Conservation (phyloP, 2,329 filamentous ascomycete species). For the Monosporascus sp. region DNA sequence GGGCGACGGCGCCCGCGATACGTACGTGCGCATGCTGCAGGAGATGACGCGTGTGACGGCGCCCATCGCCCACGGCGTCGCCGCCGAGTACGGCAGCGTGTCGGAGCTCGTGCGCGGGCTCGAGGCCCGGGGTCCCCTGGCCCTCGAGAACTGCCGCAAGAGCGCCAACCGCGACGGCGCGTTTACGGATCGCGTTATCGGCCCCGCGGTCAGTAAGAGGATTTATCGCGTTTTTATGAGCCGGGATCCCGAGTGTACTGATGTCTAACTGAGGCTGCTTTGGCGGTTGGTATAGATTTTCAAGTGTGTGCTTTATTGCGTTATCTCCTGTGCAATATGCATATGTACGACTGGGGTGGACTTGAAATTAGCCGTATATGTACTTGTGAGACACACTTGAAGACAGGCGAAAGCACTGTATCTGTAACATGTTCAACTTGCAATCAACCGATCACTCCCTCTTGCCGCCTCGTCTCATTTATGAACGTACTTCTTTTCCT, state of each 20-base stretch:
- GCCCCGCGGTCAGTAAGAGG: slow-evolving; percentile 53
- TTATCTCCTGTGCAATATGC: no score
- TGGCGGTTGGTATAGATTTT: no score
- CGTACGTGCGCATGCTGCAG: slow-evolving; percentile 70
- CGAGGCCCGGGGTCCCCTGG: slow-evolving; percentile 50
- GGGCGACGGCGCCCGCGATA: slow-evolving; percentile 61
- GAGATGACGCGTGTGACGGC: slow-evolving; percentile 68
- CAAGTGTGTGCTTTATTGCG: no score
- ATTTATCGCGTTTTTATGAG: slow-evolving; percentile 51
- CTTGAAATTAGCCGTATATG: no score
- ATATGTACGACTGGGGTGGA: no score
- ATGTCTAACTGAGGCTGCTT: background rate
- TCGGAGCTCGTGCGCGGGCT: slow-evolving; percentile 54
- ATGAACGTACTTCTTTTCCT: no score
- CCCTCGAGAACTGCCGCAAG: slow-evolving; percentile 58
- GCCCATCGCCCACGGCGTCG: slow-evolving; percentile 66
- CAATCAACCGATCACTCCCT: no score
- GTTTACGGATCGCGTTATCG: slow-evolving; percentile 49
- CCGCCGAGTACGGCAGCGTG: slow-evolving; percentile 54
- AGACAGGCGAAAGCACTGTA: no score
- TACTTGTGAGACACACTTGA: no score
- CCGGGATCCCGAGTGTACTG: background rate
- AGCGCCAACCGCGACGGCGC: slow-evolving; percentile 53
- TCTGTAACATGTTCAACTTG: no score
- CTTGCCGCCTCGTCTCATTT: no score